phyloP scores from a whole-genome alignment of 208 protist species.

The Herpetomonas muscarum region DNA sequence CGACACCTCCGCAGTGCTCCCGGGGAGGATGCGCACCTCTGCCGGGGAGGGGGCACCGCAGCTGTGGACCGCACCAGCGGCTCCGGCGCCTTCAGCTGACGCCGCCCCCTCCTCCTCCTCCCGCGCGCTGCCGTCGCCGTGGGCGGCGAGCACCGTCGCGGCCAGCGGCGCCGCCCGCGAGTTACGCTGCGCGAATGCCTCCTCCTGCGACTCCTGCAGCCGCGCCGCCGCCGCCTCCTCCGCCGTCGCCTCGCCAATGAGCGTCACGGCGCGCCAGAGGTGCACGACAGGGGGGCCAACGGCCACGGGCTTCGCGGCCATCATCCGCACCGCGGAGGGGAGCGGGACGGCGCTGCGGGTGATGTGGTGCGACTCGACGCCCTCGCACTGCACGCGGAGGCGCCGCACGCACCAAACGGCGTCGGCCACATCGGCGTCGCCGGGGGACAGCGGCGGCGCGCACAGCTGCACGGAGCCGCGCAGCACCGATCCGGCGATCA shows the following conservation, averaged over 20 bases:
- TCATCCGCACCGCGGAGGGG: not conserved
- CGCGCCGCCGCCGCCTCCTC: not conserved
- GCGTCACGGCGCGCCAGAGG: conserved; percentile 3
- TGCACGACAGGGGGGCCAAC: not conserved
- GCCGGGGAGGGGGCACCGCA: no score
- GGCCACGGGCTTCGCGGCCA: not conserved
- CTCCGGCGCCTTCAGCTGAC: not conserved
- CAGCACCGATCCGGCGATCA: not conserved
- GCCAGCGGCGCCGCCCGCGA: conserved; percentile 8
- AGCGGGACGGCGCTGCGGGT: not conserved
- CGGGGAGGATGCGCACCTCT: no score
- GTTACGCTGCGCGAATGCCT: conserved; percentile 10
- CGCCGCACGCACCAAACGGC: not conserved
- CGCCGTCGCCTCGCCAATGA: not conserved
- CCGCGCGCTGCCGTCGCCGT: not conserved
- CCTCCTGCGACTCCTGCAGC: not conserved
- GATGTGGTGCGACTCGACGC: not conserved
- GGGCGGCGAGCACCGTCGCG: conserved; percentile 18
- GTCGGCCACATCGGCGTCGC: not conserved
- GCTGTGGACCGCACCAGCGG: not conserved
- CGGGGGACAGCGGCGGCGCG: not conserved
- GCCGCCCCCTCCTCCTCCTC: not conserved
- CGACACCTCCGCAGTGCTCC: conserved; percentile 14
- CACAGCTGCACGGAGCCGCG: not conserved
- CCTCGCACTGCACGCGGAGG: not conserved